Evolutionary conservation across 805 yeast species (phyloP).

Genomic region (Saccharomycopsis microspora): DNA sequence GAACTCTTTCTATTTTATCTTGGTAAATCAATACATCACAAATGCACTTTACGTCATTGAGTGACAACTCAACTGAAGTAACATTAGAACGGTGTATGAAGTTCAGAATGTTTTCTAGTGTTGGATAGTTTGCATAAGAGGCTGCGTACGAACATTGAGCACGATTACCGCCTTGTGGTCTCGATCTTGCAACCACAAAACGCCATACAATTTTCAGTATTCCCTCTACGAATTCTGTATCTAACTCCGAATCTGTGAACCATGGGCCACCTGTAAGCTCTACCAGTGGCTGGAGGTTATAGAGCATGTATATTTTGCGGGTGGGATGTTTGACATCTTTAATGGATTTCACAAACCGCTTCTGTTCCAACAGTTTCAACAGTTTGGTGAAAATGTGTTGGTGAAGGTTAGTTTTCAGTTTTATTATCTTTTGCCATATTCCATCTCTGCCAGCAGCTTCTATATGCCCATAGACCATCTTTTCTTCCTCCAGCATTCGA

Average conservation of each 20-base stretch:
- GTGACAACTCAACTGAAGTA: constrained; percentile 69
- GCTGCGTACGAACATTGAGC: constrained; percentile 37
- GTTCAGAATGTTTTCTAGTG: constrained; percentile 60
- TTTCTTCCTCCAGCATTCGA: constrained; percentile 78
- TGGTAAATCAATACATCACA: constrained; percentile 86
- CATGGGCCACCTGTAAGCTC: constrained; percentile 99
- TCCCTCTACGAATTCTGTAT: constrained; percentile 84
- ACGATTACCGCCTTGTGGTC: constrained; percentile 34
- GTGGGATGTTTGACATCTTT: constrained; percentile 90
- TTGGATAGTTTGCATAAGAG: constrained; percentile 51
- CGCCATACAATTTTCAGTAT: constrained; percentile 81
- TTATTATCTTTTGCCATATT: constrained; percentile 88
- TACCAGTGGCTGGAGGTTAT: constrained; percentile 83
- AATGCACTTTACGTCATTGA: constrained; percentile 63
- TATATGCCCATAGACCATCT: constrained; percentile 81
- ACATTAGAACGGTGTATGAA: constrained; percentile 66
- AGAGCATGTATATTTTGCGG: constrained; percentile 91
- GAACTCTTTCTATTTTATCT: constrained; percentile 62
- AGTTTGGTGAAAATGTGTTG: constrained; percentile 85
- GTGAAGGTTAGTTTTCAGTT: constrained; percentile 79
- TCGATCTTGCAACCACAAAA: constrained; percentile 64
- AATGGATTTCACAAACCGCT: constrained; percentile 76
- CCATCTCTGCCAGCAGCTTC: constrained; percentile 93
- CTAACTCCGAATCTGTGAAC: constrained; percentile 94
- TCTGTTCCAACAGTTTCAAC: constrained; percentile 67